phyloP scores from a whole-genome alignment of 169 alveolate genomes.

The Babesia bovis region DNA sequence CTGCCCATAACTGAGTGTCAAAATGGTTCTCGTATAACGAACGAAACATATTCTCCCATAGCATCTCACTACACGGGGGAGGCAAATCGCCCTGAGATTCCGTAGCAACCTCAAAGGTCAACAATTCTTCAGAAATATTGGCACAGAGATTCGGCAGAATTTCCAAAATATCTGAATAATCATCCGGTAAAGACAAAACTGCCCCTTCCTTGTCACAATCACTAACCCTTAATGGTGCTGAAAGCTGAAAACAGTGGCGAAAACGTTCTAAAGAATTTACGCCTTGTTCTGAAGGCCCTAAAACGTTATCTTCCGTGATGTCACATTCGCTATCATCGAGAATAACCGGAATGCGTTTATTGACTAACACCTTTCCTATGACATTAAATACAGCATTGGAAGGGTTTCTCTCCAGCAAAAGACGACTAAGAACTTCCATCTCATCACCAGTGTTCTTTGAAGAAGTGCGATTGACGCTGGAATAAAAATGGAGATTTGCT shows the following conservation, averaged over 20 bases:
- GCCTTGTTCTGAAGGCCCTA: background rate
- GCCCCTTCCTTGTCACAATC: too few species aligned
- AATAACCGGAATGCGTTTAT: constrained; percentile 48
- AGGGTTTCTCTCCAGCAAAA: constrained; percentile 46
- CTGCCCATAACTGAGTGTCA: constrained; percentile 10
- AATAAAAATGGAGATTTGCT: constrained; percentile 40
- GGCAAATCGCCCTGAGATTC: background rate
- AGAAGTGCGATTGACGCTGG: background rate
- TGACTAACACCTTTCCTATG: constrained; percentile 51
- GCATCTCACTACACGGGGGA: background rate
- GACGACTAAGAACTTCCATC: constrained; percentile 10
- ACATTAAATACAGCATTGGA: constrained; percentile 27
- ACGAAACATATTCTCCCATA: background rate
- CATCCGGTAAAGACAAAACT: constrained; percentile 8
- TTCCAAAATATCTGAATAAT: constrained; percentile 43
- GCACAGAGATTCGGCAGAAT: constrained; percentile 24
- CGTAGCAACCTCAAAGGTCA: constrained; percentile 15
- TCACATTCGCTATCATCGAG: background rate
- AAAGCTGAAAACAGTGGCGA: constrained; percentile 7
- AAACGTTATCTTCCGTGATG: background rate
- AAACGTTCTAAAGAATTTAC: background rate
- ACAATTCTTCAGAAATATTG: background rate
- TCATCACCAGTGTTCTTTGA: background rate
- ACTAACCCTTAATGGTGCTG: background rate
- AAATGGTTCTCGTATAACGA: background rate